Base-by-base conservation (phyloP, 2,329 filamentous ascomycete species). In the Calonectria fujianensis region DNA sequence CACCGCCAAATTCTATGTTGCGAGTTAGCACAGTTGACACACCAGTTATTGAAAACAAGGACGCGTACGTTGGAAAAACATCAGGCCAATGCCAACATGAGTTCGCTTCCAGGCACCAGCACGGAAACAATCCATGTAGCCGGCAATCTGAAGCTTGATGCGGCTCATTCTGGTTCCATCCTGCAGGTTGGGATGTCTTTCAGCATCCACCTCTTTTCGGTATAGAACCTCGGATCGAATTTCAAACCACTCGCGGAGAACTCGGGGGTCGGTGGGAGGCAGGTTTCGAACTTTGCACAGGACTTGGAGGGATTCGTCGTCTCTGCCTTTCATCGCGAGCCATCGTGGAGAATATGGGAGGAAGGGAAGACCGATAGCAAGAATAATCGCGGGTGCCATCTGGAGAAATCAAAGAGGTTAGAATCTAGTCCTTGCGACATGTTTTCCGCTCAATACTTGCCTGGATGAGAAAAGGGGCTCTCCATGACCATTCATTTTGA, bases 51-150 rank as follows among this genome's bases (percentile, higher is more conserved):
- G 11, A 3, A 31, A 7, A 29, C 14, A 29, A 32, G 16, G 7
- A 41, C 3, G 4, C 65, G 14, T 68, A 68, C 65, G 89, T 71
- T 92, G 90, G 79, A 91, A 92, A 78, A 92, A 91, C 85, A 90
- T 89, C 13, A 92, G 78, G 0, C 86, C 85, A 10, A 88, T 82
- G 29, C 89, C 91, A 27, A 91, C 84, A 63, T 81, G 75, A 0
- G 84, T 85, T 14, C 84, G 84, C 52, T 87, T 85, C 84, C 87
- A 88, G 78, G 87, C 89, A 4, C 88, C 87, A 20, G 82, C 82
- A 70, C 81, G 87, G 80, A 91, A 90, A 74, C 87, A 89, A 78
- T 90, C 90, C 0, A 82, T 76, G 84, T 88, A 91, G 0, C 85
- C 84, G 0, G 84, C 86, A 8, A 90, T 32, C 74, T 90, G 89